Evolutionary conservation across 1,284 basidiomycete genomes (phyloP), one percentile per base, ranked within the genome.

Genomic region (Puccinia horiana): DNA sequence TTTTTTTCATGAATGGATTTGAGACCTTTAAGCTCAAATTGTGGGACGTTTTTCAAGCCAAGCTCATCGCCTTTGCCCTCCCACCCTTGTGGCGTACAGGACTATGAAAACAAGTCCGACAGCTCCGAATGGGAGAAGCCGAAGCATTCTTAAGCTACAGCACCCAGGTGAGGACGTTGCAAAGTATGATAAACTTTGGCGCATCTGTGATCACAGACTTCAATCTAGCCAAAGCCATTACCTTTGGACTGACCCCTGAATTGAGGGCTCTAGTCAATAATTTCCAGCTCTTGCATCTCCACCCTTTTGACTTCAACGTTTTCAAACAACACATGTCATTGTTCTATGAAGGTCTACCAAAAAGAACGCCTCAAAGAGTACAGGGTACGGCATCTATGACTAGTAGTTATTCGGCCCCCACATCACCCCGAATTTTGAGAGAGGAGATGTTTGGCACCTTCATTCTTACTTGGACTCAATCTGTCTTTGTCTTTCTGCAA

Each of bases 401-500:
- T n/a, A n/a, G n/a, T n/a, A n/a, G n/a, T n/a, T n/a, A n/a, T n/a
- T n/a, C n/a, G n/a, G n/a, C n/a, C n/a, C n/a, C n/a, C n/a, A n/a
- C n/a, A n/a, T n/a, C n/a, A n/a, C n/a, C n/a, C n/a, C n/a, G n/a
- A n/a, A n/a, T n/a, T n/a, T n/a, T n/a, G n/a, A 26, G 61, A 23
- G 56, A 63, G 32, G 61, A 77, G 0, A 29, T 2, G 2, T 67
- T 1, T 77, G 76, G 76, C 58, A 44, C 4, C 6, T 77, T 0
- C 11, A 77, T 2, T 40, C 61, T 20, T 77, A 77, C 58, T 40
- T 63, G 3, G 76, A 77, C 8, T 65, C 44, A 14, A 14, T 65
- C 23, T 58, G 76, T 4, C 40, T 47, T 4, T 77, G 61, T 29
- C 76, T 23, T 77, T 77, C 29, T 77, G 76, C 76, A 77, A 77